phyloP scores from a whole-genome alignment of 129 eudicot genomes.

The Dittrichia graveolens region DNA sequence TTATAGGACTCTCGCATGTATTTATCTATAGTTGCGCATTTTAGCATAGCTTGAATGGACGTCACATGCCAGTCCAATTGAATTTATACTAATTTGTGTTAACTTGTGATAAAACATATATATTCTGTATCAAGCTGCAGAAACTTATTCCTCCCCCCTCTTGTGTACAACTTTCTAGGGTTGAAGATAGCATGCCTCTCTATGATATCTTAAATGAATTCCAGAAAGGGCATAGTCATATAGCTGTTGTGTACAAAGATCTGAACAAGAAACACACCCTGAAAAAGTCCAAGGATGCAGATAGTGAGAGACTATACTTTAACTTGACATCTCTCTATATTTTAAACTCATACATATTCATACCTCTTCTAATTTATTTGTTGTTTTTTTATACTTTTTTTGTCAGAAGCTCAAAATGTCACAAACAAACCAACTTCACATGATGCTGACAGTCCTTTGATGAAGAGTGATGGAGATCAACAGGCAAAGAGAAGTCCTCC shows the following conservation, averaged over 20 bases:
- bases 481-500: slow-evolving; percentile 64
- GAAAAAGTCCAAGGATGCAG: slow-evolving; percentile 40
- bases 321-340: too few relatives aligned
- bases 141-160: too few relatives aligned
- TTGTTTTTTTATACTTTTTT: slow-evolving; percentile 8
- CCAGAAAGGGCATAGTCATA: slow-evolving; percentile 99
- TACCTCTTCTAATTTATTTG: slow-evolving; percentile 9
- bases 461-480: slow-evolving; percentile 49
- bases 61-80: neutral
- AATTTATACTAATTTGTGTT: neutral
- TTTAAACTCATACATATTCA: neutral
- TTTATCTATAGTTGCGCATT: neutral
- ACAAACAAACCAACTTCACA: slow-evolving; percentile 41
- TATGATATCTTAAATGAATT: slow-evolving; percentile 95
- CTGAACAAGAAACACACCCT: slow-evolving; percentile 53
- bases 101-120: neutral
- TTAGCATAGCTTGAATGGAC: neutral
- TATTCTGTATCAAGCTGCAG: too few relatives aligned
- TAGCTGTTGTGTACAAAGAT: slow-evolving; percentile 91
- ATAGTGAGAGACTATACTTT: slow-evolving; percentile 43
- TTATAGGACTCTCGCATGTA: too few relatives aligned
- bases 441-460: slow-evolving; percentile 30
- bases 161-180: slow-evolving; percentile 48
- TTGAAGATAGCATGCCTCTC: slow-evolving; percentile 87
- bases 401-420: slow-evolving; percentile 43